Conservation (phyloP, 768 basidiomycete genomes). For the Cantharellus anzutake region DNA sequence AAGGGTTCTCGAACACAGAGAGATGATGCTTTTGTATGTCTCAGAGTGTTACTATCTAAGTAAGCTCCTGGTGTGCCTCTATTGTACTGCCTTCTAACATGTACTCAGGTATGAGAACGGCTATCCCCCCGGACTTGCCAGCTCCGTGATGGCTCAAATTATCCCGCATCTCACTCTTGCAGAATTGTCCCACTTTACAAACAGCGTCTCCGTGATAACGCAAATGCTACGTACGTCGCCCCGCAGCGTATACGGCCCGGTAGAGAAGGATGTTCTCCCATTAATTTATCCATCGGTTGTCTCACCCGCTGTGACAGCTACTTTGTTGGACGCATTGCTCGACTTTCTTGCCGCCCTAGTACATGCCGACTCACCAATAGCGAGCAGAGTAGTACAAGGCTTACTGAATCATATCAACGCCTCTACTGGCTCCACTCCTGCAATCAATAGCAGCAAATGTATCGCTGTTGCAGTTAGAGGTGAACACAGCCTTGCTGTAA, state of each 20-base stretch:
- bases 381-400: constrained; percentile 62
- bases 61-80: neutral
- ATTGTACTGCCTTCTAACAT: neutral
- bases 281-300: constrained; percentile 53
- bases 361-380: constrained; percentile 62
- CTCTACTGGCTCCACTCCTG: constrained; percentile 26
- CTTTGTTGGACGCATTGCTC: constrained; percentile 63
- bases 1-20: constrained; percentile 67
- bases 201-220: constrained; percentile 45
- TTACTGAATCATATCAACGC: constrained; percentile 49
- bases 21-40: constrained; percentile 55
- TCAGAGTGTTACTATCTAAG: constrained; percentile 49
- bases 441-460: constrained; percentile 60
- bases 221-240: constrained; percentile 53
- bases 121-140: constrained; percentile 38
- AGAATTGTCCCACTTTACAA: constrained; percentile 64
- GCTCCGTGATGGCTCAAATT: constrained; percentile 50
- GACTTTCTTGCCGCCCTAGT: constrained; percentile 71
- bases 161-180: constrained; percentile 52
- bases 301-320: constrained; percentile 59
- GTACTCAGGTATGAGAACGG: constrained; percentile 24
- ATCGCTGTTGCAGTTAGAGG: constrained; percentile 66
- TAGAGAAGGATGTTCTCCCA: constrained; percentile 48
- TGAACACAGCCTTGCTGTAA: constrained; percentile 51
- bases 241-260: constrained; percentile 46